Evolutionary conservation across 257 asterid species (phyloP).

Genomic region (Schizonepeta tenuifolia): DNA sequence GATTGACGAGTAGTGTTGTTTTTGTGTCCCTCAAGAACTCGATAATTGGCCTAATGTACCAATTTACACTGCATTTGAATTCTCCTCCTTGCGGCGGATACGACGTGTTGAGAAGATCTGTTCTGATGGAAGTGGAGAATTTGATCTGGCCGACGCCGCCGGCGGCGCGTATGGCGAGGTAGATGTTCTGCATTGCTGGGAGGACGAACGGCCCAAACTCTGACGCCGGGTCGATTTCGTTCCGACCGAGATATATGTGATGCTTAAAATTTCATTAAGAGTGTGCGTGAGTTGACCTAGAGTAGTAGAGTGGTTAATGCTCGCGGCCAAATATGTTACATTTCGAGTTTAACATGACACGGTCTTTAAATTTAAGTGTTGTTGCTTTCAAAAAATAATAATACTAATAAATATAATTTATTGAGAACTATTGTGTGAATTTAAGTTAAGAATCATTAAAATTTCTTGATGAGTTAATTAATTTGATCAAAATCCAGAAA

Average conservation of each 20-base stretch:
- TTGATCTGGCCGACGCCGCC: constrained; percentile 7
- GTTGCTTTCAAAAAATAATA: no score
- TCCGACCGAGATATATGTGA: constrained; percentile 37
- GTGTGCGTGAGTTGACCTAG: no score
- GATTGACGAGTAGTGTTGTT: neutral
- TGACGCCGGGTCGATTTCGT: constrained; percentile 36
- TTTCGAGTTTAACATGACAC: no score
- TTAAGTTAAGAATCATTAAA: no score
- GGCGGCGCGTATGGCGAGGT: constrained; percentile 1
- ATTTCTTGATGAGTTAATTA: no score
- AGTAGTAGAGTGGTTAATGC: no score
- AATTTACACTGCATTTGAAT: neutral
- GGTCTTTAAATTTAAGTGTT: no score
- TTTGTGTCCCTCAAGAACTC: neutral
- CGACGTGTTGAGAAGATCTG: neutral
- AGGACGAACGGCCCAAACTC: constrained; percentile 16
- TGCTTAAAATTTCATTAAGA: no score
- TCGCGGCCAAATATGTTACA: no score
- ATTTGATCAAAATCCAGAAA: no score
- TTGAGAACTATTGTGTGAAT: no score
- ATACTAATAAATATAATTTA: no score
- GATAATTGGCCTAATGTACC: constrained; percentile 23
- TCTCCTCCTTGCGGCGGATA: constrained; percentile 21
- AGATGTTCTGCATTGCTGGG: constrained; percentile 30
- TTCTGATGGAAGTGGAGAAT: constrained; percentile 20